Evolutionary conservation across 108 stramenopile species (phyloP).

Genomic region (Nitzschia sp.): DNA sequence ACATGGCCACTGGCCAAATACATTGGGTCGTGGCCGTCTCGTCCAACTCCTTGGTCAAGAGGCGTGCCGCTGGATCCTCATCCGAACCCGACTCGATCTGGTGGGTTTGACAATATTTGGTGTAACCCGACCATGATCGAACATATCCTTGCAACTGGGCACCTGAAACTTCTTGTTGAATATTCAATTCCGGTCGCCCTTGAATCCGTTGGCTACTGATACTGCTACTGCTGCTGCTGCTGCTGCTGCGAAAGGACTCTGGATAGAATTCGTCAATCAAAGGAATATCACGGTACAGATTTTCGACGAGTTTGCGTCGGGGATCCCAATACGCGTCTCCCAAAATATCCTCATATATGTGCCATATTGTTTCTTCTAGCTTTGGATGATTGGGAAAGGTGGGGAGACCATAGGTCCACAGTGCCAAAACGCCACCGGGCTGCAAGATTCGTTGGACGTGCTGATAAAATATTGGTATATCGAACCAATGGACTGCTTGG

Average conservation of each 20-base stretch:
- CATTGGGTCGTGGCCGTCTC: not conserved
- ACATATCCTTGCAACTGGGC: constrained; percentile 2
- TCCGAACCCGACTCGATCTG: not conserved
- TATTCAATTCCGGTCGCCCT: not conserved
- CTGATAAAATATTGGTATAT: constrained; percentile 4
- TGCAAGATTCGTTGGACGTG: constrained; percentile 11
- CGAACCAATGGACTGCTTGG: constrained; percentile 13
- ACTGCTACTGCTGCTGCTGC: no score
- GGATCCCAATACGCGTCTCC: constrained; percentile 7
- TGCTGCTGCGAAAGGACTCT: not conserved
- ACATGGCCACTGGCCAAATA: constrained; percentile 9
- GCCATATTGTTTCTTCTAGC: not conserved
- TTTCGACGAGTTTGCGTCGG: constrained; percentile 4
- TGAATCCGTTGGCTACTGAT: not conserved
- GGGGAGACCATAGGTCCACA: constrained; percentile 1
- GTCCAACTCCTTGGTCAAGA: not conserved
- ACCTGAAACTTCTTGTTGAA: constrained; percentile 6
- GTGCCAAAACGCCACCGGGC: constrained; percentile 5
- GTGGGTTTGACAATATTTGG: constrained; percentile 4
- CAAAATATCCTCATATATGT: constrained; percentile 5
- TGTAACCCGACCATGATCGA: constrained; percentile 15
- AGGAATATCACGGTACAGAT: constrained; percentile 11
- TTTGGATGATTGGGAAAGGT: constrained; percentile 5
- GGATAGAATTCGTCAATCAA: constrained; percentile 1
- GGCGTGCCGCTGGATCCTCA: not conserved